Base-by-base conservation (phyloP, 192 early-diverging fungal species). In the Umbelopsis vinacea region DNA sequence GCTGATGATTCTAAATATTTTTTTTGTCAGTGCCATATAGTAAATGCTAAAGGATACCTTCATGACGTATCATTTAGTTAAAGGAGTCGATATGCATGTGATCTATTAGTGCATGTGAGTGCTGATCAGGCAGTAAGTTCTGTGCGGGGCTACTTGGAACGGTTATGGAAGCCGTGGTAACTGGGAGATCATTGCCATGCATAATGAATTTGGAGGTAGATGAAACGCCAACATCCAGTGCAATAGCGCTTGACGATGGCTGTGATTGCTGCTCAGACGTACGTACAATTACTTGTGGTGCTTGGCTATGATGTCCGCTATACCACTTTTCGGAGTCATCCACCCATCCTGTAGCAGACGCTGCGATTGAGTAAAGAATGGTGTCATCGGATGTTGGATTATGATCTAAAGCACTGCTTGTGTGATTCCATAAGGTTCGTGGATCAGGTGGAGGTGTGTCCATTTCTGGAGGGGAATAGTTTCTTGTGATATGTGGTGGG, bases 391-490 rank as follows among this genome's bases (percentile, higher is more conserved):
- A 70, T 29, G 37, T 19, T 7, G 69, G 17, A 54, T 26, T 63
- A 1, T 29, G 57, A n/a, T 17, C 29, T 12, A 63, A 14, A 37
- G 26, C 52, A 38, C 33, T 52, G 17, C 24, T 48, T 40, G 43
- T 37, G 3, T 70, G 69, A 40, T 38, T 53, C 69, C 69, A 70
- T 52, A 70, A 43, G 1, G 43, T 70, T 11, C 69, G 69, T 43
- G 69, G 69, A n/a, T 70, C 69, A 21, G 69, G 69, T n/a, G 69
- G 69, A 24, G 69, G 69, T 23, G 69, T 70, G 23, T 52, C 48
- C 50, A 70, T 54, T 10, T 52, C 53, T 21, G 69, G 21, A 38
- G 69, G 69, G 1, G 69, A 70, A 40, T 70, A 54, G 33, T 52
- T 21, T 38, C 69, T 46, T 21, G 26, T n/a, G 15, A 70, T 7